Conservation (phyloP, 108 stramenopile species). For the Schizochytrium sp. region DNA sequence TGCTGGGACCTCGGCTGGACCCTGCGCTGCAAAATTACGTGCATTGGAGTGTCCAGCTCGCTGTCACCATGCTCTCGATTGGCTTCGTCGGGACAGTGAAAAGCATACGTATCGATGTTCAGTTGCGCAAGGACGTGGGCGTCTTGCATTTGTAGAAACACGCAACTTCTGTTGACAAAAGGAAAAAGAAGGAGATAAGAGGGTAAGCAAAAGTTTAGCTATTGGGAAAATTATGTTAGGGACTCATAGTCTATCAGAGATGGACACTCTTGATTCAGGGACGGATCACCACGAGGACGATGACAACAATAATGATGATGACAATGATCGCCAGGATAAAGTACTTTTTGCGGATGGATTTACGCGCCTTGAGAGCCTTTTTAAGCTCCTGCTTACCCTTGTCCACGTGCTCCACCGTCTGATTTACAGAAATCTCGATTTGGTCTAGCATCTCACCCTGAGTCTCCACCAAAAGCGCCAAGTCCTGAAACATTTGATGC, state of each 20-base stretch:
- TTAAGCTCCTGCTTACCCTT: constrained; percentile 80
- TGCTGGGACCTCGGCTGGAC: no score
- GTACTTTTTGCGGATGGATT: constrained; percentile 84
- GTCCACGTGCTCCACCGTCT: constrained; percentile 85
- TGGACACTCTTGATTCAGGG: background rate
- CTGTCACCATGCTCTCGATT: no score
- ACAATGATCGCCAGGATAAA: constrained; percentile 60
- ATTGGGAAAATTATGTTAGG: background rate
- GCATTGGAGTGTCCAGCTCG: no score
- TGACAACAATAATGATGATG: constrained; percentile 42
- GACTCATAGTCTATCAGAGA: background rate
- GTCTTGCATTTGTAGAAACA: no score
- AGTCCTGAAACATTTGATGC: constrained; percentile 99
- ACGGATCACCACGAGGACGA: constrained; percentile 43
- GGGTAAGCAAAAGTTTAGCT: background rate
- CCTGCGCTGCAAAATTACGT: no score
- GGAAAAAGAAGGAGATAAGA: no score
- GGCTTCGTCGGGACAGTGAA: no score
- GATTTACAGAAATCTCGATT: constrained; percentile 89
- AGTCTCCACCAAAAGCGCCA: constrained; percentile 94
- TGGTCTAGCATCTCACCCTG: constrained; percentile 96
- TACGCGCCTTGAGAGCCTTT: constrained; percentile 78
- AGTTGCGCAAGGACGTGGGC: no score
- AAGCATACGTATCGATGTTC: no score
- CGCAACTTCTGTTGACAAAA: no score